phyloP scores from a whole-genome alignment of 345 rosid genomes.

The Cochlearia excelsa region DNA sequence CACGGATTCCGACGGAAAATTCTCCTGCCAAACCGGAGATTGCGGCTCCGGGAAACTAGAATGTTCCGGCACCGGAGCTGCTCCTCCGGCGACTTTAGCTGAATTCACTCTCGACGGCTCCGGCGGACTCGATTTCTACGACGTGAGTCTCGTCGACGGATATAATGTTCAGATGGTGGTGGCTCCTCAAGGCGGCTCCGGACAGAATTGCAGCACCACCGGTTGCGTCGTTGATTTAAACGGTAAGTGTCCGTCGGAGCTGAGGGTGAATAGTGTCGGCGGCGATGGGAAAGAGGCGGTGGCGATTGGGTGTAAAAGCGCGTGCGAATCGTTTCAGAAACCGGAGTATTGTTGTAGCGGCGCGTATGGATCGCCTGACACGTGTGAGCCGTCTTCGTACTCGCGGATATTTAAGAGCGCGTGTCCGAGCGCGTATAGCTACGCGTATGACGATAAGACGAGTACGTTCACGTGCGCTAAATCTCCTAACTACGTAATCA shows the following conservation, averaged over 20 bases:
- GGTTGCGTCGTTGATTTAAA: conserved; percentile 73
- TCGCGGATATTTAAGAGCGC: conserved; percentile 64
- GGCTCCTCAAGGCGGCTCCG: conserved; percentile 69
- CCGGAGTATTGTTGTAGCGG: conserved; percentile 86
- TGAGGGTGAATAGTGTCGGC: conserved; percentile 47
- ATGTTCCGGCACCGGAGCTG: conserved; percentile 67
- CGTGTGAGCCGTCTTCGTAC: conserved; percentile 69
- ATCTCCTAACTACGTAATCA: conserved; percentile 57
- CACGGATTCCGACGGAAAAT: conserved; percentile 53
- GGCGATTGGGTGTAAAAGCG: conserved; percentile 76
- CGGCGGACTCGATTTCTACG: conserved; percentile 68
- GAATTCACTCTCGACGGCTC: conserved; percentile 74
- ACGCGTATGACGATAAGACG: conserved; percentile 81
- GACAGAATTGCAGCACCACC: conserved; percentile 59
- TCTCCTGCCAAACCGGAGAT: conserved; percentile 76
- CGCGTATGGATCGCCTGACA: conserved; percentile 57
- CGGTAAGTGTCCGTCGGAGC: conserved; percentile 70
- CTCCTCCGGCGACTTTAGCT: conserved; percentile 74
- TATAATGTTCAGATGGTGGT: conserved; percentile 76
- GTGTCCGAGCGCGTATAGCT: conserved; percentile 89
- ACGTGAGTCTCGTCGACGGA: conserved; percentile 87
- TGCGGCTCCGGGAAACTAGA: conserved; percentile 78
- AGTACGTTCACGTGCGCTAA: conserved; percentile 87
- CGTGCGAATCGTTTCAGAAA: conserved; percentile 71
- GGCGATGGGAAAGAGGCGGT: conserved; percentile 21